Evolutionary conservation across 2,329 filamentous ascomycete species (phyloP).

Genomic region (Calonectria pseudoreteaudii): DNA sequence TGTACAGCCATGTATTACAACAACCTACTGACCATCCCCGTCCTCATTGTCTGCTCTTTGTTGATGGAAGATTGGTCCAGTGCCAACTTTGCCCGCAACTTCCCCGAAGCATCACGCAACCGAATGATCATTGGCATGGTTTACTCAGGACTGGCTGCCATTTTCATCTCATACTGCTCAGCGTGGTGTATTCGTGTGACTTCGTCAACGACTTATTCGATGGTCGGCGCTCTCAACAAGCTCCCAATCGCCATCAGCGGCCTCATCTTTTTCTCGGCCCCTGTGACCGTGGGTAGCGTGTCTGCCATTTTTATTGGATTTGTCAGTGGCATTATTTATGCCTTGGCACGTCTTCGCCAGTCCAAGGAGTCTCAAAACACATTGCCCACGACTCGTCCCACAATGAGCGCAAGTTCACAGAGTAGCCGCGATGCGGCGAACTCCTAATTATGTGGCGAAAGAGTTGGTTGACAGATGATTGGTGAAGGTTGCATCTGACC

Average conservation of each 20-base stretch:
- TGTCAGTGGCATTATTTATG: slow-evolving; percentile 90
- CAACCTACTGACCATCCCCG: slow-evolving; percentile 95
- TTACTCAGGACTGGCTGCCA: slow-evolving; percentile 90
- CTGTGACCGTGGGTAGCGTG: slow-evolving; percentile 91
- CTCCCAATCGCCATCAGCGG: slow-evolving; percentile 94
- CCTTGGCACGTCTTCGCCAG: slow-evolving; percentile 76
- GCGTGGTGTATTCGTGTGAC: slow-evolving; percentile 99
- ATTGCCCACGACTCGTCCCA: slow-evolving; percentile 73
- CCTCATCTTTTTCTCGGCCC: slow-evolving; percentile 93
- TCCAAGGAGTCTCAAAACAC: slow-evolving; percentile 73
- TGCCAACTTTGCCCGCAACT: slow-evolving; percentile 86
- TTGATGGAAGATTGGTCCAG: slow-evolving; percentile 92
- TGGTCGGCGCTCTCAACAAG: slow-evolving; percentile 99
- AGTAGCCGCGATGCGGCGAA: slow-evolving; percentile 90
- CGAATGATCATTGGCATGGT: slow-evolving; percentile 88
- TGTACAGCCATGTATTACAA: slow-evolving; percentile 97
- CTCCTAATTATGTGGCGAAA: slow-evolving; percentile 37
- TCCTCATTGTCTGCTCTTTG: slow-evolving; percentile 85
- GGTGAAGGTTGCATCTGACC: background rate
- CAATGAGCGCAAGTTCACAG: slow-evolving; percentile 90
- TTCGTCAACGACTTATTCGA: slow-evolving; percentile 97
- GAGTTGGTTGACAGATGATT: background rate
- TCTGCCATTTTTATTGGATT: slow-evolving; percentile 93
- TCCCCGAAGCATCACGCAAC: slow-evolving; percentile 84
- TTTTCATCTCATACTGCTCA: slow-evolving; percentile 99